phyloP scores from a whole-genome alignment of 345 rosid species.

The Corchorus olitorius region DNA sequence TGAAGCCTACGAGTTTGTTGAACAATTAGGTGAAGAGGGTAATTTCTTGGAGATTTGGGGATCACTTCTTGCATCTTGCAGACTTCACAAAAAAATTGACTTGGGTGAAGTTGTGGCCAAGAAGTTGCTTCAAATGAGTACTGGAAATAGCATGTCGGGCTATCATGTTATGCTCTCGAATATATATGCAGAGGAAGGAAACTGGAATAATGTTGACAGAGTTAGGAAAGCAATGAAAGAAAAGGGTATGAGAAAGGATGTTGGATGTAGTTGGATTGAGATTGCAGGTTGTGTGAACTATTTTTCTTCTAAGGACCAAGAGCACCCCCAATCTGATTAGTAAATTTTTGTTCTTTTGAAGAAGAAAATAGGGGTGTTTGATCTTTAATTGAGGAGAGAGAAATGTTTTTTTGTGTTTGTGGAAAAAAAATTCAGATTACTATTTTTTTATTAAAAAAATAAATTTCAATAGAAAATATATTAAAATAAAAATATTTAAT shows the following conservation, averaged over 20 bases:
- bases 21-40: constrained; percentile 68
- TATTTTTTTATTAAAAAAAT: too few species aligned
- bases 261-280: constrained; percentile 78
- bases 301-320: constrained; percentile 69
- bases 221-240: constrained; percentile 77
- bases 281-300: constrained; percentile 52
- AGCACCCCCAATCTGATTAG: constrained; percentile 51
- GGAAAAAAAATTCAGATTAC: too few species aligned
- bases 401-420: too few species aligned
- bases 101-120: constrained; percentile 63
- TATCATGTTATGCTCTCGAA: constrained; percentile 88
- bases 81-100: constrained; percentile 61
- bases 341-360: too few species aligned
- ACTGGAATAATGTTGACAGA: constrained; percentile 66
- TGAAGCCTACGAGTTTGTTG: constrained; percentile 81
- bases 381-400: too few species aligned
- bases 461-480: too few species aligned
- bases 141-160: constrained; percentile 45
- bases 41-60: constrained; percentile 79
- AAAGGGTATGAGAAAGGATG: constrained; percentile 70
- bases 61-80: constrained; percentile 81
- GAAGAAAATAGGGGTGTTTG: too few species aligned
- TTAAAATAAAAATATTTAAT: too few species aligned
- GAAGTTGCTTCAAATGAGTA: constrained; percentile 54
- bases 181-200: constrained; percentile 76